These are phyloP conservation scores for Fusarium burgessii DNA, from an alignment of 2,329 filamentous ascomycete genomes.

Conservation along the genomic window DNA sequence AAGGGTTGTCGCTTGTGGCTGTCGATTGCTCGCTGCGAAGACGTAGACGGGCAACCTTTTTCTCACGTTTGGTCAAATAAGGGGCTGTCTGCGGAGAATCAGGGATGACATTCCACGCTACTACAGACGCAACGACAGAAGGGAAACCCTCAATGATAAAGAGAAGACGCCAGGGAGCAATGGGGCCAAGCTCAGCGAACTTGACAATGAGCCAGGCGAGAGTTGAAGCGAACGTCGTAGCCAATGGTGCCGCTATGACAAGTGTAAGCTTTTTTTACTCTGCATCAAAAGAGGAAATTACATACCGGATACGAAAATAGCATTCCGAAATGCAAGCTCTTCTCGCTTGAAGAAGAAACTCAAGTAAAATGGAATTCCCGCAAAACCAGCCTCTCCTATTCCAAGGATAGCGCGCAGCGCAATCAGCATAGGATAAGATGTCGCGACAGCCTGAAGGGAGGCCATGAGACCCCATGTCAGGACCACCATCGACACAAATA, in stretches of 20 bases:
- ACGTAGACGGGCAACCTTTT: slow-evolving; percentile 77
- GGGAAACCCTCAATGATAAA: slow-evolving; percentile 90
- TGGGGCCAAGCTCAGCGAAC: slow-evolving; percentile 71
- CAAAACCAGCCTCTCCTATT: slow-evolving; percentile 74
- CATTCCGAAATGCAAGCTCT: slow-evolving; percentile 87
- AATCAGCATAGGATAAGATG: slow-evolving; percentile 71
- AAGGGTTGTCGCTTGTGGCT: slow-evolving; percentile 30
- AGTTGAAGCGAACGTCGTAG: slow-evolving; percentile 81
- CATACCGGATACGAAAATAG: slow-evolving; percentile 82
- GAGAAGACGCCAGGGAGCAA: slow-evolving; percentile 86
- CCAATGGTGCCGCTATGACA: slow-evolving; percentile 79
- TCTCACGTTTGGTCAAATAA: slow-evolving; percentile 73
- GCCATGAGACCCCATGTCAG: slow-evolving; percentile 83
- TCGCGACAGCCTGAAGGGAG: slow-evolving; percentile 76
- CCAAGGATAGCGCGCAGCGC: slow-evolving; percentile 68
- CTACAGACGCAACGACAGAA: slow-evolving; percentile 78
- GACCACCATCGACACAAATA: slow-evolving; percentile 72
- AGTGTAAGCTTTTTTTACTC: slow-evolving; percentile 48
- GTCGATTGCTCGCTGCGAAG: slow-evolving; percentile 64
- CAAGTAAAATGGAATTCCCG: slow-evolving; percentile 72
- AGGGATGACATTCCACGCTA: slow-evolving; percentile 81
- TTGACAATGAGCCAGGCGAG: slow-evolving; percentile 84
- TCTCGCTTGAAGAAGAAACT: slow-evolving; percentile 73
- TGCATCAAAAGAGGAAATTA: slow-evolving; percentile 24
- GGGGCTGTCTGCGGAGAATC: slow-evolving; percentile 76